A percentile compares a stretch with the other conserved stretches of the same genome.
These are phyloP conservation scores for Geosmithia morbida DNA, from an alignment of 2,329 filamentous ascomycete genomes.

Conservation along the genomic window DNA sequence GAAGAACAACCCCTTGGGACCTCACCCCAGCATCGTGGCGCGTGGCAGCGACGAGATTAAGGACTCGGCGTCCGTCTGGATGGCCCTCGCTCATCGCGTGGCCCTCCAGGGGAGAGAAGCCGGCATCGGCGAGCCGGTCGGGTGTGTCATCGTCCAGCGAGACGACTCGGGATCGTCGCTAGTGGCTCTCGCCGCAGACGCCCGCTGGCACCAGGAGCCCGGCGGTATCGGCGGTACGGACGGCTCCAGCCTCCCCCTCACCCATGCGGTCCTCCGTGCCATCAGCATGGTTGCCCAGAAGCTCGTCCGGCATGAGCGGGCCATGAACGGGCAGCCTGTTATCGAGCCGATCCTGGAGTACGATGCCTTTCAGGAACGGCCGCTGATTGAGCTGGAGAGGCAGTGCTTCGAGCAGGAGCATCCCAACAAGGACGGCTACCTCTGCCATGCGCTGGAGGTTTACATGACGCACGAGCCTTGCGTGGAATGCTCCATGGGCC, in stretches of 20 bases:
- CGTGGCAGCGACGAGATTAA: conserved; percentile 57
- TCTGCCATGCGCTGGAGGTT: conserved; percentile 86
- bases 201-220: conserved; percentile 48
- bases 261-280: conserved; percentile 62
- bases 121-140: conserved; percentile 54
- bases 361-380: conserved; percentile 53
- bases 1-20: conserved; percentile 75
- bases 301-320: conserved; percentile 40
- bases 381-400: conserved; percentile 53
- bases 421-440: conserved; percentile 64
- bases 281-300: conserved; percentile 72
- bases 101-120: conserved; percentile 42
- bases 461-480: conserved; percentile 95
- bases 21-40: conserved; percentile 61
- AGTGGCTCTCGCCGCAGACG: conserved; percentile 64
- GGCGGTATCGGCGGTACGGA: conserved; percentile 17
- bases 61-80: conserved; percentile 48
- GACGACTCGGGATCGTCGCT: conserved; percentile 35
- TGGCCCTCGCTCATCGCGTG: conserved; percentile 50
- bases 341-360: conserved; percentile 30
- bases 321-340: conserved; percentile 17
- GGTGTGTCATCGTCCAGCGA: conserved; percentile 62
- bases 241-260: conserved; percentile 55
- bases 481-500: conserved; percentile 92
- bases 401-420: conserved; percentile 49